These are phyloP conservation scores for Rauvolfia tetraphylla DNA, from an alignment of 257 asterid species.

Conservation along the genomic window DNA sequence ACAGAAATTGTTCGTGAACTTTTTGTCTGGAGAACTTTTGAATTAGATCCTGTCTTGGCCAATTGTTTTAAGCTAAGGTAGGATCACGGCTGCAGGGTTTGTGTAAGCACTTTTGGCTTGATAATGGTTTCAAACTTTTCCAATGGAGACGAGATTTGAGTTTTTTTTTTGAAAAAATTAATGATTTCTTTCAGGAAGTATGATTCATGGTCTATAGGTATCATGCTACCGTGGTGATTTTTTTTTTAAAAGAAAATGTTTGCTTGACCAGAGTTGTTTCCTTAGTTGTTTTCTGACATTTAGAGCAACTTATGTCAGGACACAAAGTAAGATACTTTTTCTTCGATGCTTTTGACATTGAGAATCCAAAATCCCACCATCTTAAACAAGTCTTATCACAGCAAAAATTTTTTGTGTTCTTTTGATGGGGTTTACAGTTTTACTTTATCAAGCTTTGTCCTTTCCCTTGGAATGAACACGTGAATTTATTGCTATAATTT, in stretches of 20 bases:
- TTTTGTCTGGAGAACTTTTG: background rate
- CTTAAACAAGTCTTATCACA: too few species aligned
- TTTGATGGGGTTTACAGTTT: too few species aligned
- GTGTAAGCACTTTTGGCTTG: background rate
- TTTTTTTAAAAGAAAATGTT: background rate
- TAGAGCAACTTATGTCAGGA: background rate
- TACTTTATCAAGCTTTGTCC: too few species aligned
- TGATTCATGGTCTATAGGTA: background rate
- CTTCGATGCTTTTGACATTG: background rate
- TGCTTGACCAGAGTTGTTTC: background rate
- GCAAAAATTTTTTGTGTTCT: too few species aligned
- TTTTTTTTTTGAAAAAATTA: background rate
- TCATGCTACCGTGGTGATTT: background rate
- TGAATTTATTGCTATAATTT: too few species aligned
- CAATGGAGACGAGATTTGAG: background rate
- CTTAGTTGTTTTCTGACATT: background rate
- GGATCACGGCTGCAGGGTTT: background rate
- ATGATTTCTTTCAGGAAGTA: background rate
- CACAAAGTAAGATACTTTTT: background rate
- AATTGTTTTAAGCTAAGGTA: background rate
- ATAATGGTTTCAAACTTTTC: background rate
- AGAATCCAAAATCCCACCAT: background rate
- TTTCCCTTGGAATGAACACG: too few species aligned
- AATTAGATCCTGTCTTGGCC: background rate
- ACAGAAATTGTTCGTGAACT: background rate